phyloP scores from a whole-genome alignment of 306 rosid genomes.

The Abrus precatorius region DNA sequence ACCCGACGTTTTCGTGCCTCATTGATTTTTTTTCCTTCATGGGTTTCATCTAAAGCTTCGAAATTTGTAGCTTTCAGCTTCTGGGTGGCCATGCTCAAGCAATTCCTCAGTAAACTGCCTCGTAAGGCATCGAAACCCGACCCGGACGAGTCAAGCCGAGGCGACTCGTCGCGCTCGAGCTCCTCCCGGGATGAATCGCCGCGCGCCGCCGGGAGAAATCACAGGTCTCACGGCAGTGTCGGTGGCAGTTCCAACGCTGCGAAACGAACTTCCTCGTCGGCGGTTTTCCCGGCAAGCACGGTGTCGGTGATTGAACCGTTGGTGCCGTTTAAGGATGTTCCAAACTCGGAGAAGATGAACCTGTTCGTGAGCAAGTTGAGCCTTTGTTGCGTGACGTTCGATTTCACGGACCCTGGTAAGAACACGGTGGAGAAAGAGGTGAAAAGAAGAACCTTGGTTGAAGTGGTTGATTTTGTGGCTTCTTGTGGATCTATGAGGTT shows the following conservation, averaged over 20 bases:
- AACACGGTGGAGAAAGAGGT: slow-evolving; percentile 80
- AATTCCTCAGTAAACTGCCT: slow-evolving; percentile 85
- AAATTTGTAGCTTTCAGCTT: slow-evolving; percentile 31
- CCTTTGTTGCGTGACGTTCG: slow-evolving; percentile 86
- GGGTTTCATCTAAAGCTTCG: slow-evolving; percentile 59
- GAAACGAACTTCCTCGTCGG: slow-evolving; percentile 73
- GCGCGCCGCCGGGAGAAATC: slow-evolving; percentile 48
- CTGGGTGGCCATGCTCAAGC: slow-evolving; percentile 83
- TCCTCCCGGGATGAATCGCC: slow-evolving; percentile 53
- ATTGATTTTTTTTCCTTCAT: slow-evolving; percentile 43
- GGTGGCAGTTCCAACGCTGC: slow-evolving; percentile 46
- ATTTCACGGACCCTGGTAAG: slow-evolving; percentile 82
- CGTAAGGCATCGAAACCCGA: slow-evolving; percentile 75
- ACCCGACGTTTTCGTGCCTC: slow-evolving; percentile 31
- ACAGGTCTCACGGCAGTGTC: slow-evolving; percentile 57
- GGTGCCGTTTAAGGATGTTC: slow-evolving; percentile 86
- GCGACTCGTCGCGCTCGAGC: slow-evolving; percentile 62
- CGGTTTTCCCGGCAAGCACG: slow-evolving; percentile 86
- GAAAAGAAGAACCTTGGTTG: slow-evolving; percentile 77
- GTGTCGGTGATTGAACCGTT: slow-evolving; percentile 81
- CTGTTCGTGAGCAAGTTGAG: slow-evolving; percentile 88
- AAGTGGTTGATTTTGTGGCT: slow-evolving; percentile 82
- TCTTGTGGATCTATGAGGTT: slow-evolving; percentile 64
- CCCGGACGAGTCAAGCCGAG: slow-evolving; percentile 61
- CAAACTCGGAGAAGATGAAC: slow-evolving; percentile 75